phyloP scores from a whole-genome alignment of 768 basidiomycete genomes.

The Dictyophora rubrovolvata region DNA sequence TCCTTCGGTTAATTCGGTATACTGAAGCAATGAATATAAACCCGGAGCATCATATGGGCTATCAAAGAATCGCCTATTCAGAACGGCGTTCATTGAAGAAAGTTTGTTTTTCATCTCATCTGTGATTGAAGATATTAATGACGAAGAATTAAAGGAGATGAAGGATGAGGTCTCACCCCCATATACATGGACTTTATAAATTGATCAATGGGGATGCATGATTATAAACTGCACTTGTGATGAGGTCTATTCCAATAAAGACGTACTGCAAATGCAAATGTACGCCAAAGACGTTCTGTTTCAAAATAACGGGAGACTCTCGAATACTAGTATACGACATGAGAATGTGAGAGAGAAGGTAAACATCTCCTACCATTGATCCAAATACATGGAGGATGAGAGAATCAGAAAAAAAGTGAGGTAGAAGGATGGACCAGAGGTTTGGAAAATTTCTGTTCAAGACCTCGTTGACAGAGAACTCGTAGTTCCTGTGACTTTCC shows the following conservation, averaged over 20 bases:
- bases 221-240: neutral
- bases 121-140: neutral
- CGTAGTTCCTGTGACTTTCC: conserved; percentile 24
- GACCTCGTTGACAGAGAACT: conserved; percentile 27
- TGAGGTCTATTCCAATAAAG: too few species aligned
- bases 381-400: conserved; percentile 24
- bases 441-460: conserved; percentile 26
- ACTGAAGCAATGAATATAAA: conserved; percentile 30
- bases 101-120: conserved; percentile 11
- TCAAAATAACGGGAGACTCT: conserved; percentile 17
- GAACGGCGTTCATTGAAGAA: too few species aligned
- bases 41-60: conserved; percentile 32
- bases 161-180: conserved; percentile 2
- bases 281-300: conserved; percentile 25
- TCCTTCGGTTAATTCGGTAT: conserved; percentile 30
- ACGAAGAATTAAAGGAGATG: neutral
- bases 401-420: conserved; percentile 22
- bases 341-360: neutral
- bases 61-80: conserved; percentile 8
- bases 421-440: conserved; percentile 23
- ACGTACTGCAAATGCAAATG: conserved; percentile 25
- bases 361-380: conserved; percentile 15
- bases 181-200: conserved; percentile 23
- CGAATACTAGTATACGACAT: conserved; percentile 10
- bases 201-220: neutral